phyloP scores from a whole-genome alignment of 768 basidiomycete species.

The Lactifluus subvellereus region DNA sequence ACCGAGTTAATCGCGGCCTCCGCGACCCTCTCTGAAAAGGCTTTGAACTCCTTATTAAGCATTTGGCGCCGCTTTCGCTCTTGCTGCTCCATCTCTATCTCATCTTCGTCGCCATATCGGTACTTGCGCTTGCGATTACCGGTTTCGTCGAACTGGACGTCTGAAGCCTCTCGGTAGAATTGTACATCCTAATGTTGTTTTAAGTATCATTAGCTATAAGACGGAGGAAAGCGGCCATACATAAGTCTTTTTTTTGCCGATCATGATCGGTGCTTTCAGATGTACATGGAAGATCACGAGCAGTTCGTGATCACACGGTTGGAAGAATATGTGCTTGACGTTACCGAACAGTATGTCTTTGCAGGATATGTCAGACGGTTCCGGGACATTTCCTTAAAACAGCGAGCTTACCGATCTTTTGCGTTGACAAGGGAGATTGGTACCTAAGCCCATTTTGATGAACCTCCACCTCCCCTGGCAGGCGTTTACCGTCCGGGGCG shows the following conservation, averaged over 20 bases:
- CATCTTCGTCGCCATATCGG: constrained; percentile 97
- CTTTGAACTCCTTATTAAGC: constrained; percentile 91
- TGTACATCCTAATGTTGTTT: constrained; percentile 70
- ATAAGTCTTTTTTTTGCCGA: constrained; percentile 97
- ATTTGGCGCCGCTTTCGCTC: constrained; percentile 84
- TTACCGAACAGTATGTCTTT: constrained; percentile 92
- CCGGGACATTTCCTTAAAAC: background rate
- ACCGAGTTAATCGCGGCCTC: constrained; percentile 78
- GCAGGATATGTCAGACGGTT: constrained; percentile 6
- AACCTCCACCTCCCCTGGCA: constrained; percentile 97
- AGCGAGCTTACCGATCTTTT: constrained; percentile 72
- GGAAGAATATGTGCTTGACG: constrained; percentile 98
- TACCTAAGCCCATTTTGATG: constrained; percentile 97
- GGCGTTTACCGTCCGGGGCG: constrained; percentile 87
- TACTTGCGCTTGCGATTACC: constrained; percentile 98
- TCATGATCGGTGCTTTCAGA: constrained; percentile 93
- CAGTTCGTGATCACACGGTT: constrained; percentile 94
- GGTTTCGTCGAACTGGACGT: constrained; percentile 97
- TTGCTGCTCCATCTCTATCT: constrained; percentile 97
- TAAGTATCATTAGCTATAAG: constrained; percentile 7
- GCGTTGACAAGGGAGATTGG: constrained; percentile 76
- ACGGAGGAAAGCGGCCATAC: constrained; percentile 39
- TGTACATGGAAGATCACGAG: constrained; percentile 92
- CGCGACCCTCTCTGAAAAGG: constrained; percentile 87
- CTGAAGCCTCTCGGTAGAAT: constrained; percentile 96